phyloP scores from a whole-genome alignment of 345 rosid species.

The Populus tremula region DNA sequence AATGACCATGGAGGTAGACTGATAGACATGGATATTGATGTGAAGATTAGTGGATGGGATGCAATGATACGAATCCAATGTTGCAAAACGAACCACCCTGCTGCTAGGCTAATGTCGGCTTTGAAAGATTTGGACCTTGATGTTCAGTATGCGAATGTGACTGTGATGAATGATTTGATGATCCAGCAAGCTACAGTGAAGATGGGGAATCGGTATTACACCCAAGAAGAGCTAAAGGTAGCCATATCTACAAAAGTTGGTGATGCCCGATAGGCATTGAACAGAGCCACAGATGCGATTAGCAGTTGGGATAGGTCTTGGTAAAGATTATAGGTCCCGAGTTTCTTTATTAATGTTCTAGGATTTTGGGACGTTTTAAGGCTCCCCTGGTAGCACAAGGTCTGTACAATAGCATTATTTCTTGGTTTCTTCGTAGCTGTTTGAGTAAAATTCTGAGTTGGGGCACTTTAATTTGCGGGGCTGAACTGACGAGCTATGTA shows the following conservation, averaged over 20 bases:
- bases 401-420: slow-evolving; percentile 33
- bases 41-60: slow-evolving; percentile 83
- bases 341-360: slow-evolving; percentile 11
- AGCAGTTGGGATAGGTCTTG: slow-evolving; percentile 19
- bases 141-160: slow-evolving; percentile 82
- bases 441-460: slow-evolving; percentile 16
- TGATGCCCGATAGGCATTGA: slow-evolving; percentile 20
- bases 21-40: slow-evolving; percentile 75
- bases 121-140: slow-evolving; percentile 84
- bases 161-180: slow-evolving; percentile 85
- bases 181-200: slow-evolving; percentile 95
- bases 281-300: background rate
- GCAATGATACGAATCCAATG: slow-evolving; percentile 85
- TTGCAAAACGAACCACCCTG: slow-evolving; percentile 77
- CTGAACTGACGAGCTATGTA: slow-evolving; percentile 16
- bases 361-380: slow-evolving; percentile 44
- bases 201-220: slow-evolving; percentile 72
- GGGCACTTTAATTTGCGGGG: slow-evolving; percentile 16
- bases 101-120: slow-evolving; percentile 80
- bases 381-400: slow-evolving; percentile 32
- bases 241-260: slow-evolving; percentile 64
- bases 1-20: slow-evolving; percentile 28
- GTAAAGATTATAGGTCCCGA: slow-evolving; percentile 1
- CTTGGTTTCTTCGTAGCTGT: slow-evolving; percentile 22
- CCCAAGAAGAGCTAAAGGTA: slow-evolving; percentile 74